Conservation (phyloP, 345 rosid species). For the Linum trigynum region DNA sequence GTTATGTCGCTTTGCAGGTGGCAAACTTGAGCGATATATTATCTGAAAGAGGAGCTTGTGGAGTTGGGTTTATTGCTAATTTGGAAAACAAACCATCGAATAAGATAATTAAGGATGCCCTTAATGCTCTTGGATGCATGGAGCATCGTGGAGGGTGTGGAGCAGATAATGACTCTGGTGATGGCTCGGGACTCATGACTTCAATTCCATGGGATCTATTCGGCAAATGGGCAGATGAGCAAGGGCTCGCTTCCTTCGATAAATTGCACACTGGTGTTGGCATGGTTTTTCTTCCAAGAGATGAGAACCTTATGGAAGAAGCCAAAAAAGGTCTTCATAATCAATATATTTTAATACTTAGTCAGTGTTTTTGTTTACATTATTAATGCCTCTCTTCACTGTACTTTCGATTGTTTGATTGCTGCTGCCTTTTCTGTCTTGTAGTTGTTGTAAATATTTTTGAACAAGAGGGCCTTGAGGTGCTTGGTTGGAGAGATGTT, state of each 20-base stretch:
- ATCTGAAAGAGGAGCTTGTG: slow-evolving; percentile 96
- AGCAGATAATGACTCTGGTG: slow-evolving; percentile 96
- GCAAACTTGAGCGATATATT: slow-evolving; percentile 80
- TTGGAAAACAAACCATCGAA: slow-evolving; percentile 80
- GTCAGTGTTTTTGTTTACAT: not conserved
- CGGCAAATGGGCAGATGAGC: slow-evolving; percentile 63
- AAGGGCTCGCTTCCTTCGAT: slow-evolving; percentile 68
- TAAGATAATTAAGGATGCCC: slow-evolving; percentile 72
- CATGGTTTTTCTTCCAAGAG: slow-evolving; percentile 81
- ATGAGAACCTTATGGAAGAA: slow-evolving; percentile 44
- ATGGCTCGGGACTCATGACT: slow-evolving; percentile 95
- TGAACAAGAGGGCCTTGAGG: slow-evolving; percentile 87
- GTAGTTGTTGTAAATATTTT: slow-evolving; percentile 69
- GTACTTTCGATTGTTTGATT: slow-evolving; percentile 15
- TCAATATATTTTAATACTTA: slow-evolving; percentile 6
- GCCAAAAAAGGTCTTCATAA: slow-evolving; percentile 65
- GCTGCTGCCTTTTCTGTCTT: slow-evolving; percentile 14
- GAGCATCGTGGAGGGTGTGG: slow-evolving; percentile 99
- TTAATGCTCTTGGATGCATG: slow-evolving; percentile 92
- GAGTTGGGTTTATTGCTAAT: slow-evolving; percentile 98
- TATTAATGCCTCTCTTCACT: not conserved
- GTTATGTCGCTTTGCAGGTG: slow-evolving; percentile 31
- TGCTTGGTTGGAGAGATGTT: slow-evolving; percentile 96
- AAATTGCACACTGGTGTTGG: slow-evolving; percentile 90
- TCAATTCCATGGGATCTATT: slow-evolving; percentile 93